These are phyloP conservation scores for Osmanthus fragrans DNA, from an alignment of 257 asterid genomes.

Conservation along the genomic window DNA sequence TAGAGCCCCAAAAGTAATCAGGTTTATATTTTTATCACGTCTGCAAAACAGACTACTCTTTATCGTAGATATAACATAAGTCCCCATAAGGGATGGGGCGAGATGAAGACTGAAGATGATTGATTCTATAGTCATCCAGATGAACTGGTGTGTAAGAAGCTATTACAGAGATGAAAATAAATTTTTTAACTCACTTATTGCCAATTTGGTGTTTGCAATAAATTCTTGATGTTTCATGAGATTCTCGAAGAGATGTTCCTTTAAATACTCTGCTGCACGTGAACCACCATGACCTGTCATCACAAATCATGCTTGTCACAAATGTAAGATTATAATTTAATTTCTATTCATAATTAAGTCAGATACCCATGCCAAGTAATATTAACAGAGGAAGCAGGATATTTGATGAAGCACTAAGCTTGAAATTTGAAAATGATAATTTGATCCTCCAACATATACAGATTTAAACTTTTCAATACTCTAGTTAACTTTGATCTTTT, in stretches of 20 bases:
- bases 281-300: conserved; percentile 97
- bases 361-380: neutral
- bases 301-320: conserved; percentile 31
- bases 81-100: neutral
- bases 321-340: neutral
- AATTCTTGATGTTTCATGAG: conserved; percentile 85
- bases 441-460: neutral
- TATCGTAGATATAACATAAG: neutral
- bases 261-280: conserved; percentile 95
- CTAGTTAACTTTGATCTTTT: neutral
- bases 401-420: neutral
- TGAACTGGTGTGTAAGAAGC: neutral
- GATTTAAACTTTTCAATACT: neutral
- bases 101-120: neutral
- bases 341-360: neutral
- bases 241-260: conserved; percentile 88
- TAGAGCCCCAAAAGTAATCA: neutral
- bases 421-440: neutral
- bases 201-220: conserved; percentile 61
- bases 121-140: neutral
- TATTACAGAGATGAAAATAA: neutral
- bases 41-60: neutral
- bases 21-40: neutral
- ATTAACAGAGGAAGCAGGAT: neutral
- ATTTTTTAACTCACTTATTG: conserved; percentile 73